Evolutionary conservation across 163 green algal genomes (phyloP).

Genomic region (Scenedesmus sp.): DNA sequence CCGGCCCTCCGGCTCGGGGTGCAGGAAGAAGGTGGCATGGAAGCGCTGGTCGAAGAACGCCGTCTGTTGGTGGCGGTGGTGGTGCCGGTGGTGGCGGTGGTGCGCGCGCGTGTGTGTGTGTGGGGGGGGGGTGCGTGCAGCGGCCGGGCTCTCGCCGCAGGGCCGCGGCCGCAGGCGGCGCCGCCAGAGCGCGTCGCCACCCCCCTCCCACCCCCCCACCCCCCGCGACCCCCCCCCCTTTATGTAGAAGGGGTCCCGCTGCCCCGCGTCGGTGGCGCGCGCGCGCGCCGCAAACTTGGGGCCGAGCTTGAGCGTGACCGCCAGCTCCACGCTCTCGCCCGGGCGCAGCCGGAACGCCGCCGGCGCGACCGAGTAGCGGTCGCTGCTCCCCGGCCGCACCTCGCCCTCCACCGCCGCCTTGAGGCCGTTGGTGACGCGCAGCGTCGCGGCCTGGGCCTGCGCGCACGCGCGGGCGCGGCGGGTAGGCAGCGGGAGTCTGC

Average conservation of each 20-base stretch:
- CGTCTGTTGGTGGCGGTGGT: too few species aligned
- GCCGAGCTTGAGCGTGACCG: conserved; percentile 65
- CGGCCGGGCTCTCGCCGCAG: too few species aligned
- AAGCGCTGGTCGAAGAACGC: conserved; percentile 84
- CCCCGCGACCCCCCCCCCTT: conserved; percentile 68
- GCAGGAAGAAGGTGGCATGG: conserved; percentile 77
- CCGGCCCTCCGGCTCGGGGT: conserved; percentile 43
- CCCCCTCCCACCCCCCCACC: too few species aligned
- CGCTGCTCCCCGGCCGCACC: conserved; percentile 67
- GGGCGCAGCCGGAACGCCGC: conserved; percentile 57
- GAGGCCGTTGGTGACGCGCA: conserved; percentile 73
- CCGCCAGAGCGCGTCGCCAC: too few species aligned
- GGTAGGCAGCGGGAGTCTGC: neutral
- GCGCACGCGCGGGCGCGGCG: too few species aligned
- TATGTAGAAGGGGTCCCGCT: conserved; percentile 83
- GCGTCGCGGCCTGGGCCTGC: conserved; percentile 64
- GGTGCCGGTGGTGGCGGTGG: too few species aligned
- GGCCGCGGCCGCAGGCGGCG: too few species aligned
- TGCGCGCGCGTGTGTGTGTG: too few species aligned
- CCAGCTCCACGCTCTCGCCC: conserved; percentile 51
- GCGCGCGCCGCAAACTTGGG: conserved; percentile 69
- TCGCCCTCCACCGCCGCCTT: conserved; percentile 64
- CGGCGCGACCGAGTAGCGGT: conserved; percentile 70
- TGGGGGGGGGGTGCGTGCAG: too few species aligned
- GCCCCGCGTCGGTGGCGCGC: conserved; percentile 70